These are phyloP conservation scores for Quercus phellos DNA, from an alignment of 331 rosid species.

Conservation along the genomic window DNA sequence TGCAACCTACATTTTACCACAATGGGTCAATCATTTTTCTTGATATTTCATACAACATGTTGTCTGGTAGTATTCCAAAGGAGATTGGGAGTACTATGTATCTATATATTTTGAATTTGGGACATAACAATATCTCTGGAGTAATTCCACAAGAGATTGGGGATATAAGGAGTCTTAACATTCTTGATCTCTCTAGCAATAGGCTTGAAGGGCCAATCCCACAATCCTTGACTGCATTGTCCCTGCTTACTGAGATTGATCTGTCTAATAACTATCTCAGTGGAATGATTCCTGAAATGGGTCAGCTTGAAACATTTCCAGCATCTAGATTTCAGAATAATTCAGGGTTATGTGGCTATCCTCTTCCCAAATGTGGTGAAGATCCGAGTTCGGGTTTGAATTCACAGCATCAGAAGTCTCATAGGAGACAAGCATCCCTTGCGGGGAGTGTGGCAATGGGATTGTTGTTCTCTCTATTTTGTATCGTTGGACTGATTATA, in stretches of 20 bases:
- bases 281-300: conserved; percentile 64
- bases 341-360: conserved; percentile 82
- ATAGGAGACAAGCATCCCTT: conserved; percentile 61
- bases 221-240: conserved; percentile 43
- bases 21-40: conserved; percentile 86
- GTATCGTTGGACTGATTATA: conserved; percentile 68
- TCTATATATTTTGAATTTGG: conserved; percentile 67
- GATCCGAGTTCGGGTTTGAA: conserved; percentile 9
- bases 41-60: conserved; percentile 70
- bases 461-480: conserved; percentile 67
- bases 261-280: conserved; percentile 61
- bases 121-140: conserved; percentile 68
- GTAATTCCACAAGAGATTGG: conserved; percentile 77
- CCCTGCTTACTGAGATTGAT: conserved; percentile 69
- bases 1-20: conserved; percentile 59
- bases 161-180: conserved; percentile 54
- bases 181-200: conserved; percentile 84
- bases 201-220: conserved; percentile 69
- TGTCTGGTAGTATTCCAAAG: conserved; percentile 72
- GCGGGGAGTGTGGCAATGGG: conserved; percentile 91
- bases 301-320: conserved; percentile 81
- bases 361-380: conserved; percentile 46
- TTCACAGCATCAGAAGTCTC: conserved; percentile 48
- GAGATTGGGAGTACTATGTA: conserved; percentile 64
- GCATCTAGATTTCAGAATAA: conserved; percentile 49